Evolutionary conservation across 352 stramenopile genomes (phyloP).

Genomic region (Globisporangium echinulatum): DNA sequence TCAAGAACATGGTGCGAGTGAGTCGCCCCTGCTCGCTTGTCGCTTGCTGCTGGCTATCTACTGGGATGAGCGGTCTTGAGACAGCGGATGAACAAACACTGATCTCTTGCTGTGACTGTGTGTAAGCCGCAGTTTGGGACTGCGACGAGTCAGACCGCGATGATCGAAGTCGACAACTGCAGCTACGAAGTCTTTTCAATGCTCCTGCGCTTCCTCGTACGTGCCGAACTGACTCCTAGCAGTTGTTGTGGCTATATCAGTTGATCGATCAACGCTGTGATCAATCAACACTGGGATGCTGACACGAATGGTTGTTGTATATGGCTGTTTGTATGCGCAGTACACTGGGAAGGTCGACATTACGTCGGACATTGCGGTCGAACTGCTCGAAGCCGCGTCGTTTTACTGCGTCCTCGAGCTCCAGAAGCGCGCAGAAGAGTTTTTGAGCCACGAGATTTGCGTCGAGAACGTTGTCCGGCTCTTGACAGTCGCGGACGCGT

Average conservation of each 20-base stretch:
- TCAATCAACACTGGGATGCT: not conserved
- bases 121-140: constrained; percentile 55
- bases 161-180: constrained; percentile 87
- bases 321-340: constrained; percentile 20
- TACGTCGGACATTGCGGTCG: constrained; percentile 71
- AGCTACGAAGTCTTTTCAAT: constrained; percentile 86
- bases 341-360: constrained; percentile 87
- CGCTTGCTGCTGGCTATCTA: no score
- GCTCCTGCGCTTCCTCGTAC: constrained; percentile 76
- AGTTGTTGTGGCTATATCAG: not conserved
- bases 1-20: constrained; percentile 89
- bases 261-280: constrained; percentile 3
- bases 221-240: constrained; percentile 5
- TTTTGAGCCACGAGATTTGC: constrained; percentile 72
- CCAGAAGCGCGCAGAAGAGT: constrained; percentile 79
- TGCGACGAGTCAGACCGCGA: constrained; percentile 70
- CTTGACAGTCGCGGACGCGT: constrained; percentile 71
- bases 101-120: no score
- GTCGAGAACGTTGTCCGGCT: constrained; percentile 78
- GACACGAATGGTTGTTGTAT: not conserved
- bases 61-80: no score
- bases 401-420: constrained; percentile 83
- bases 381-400: constrained; percentile 68
- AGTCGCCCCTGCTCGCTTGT: constrained; percentile 21
- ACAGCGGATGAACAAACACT: no score